Percentiles rank a stretch among this genome's conserved stretches.
Evolutionary conservation across 2,329 filamentous ascomycete species (phyloP).

Genomic region (Sporothrix curviconia): DNA sequence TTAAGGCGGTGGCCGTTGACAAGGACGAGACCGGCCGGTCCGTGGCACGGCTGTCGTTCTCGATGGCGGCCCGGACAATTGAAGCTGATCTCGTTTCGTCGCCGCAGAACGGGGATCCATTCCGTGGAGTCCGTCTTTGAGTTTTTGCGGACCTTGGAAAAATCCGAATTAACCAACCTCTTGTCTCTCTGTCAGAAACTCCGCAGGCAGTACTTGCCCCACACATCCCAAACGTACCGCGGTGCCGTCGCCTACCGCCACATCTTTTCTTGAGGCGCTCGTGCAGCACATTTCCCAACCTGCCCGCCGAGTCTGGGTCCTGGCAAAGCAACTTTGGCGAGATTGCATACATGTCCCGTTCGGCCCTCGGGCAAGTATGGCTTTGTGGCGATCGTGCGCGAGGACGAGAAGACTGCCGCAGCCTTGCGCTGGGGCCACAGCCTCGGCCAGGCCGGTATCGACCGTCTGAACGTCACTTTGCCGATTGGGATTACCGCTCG

Average conservation of each 20-base stretch:
- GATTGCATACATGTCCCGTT: conserved; percentile 6
- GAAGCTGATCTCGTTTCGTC: conserved; percentile 7
- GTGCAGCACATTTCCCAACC: neutral
- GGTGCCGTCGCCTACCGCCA: conserved; percentile 11
- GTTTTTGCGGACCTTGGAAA: no score
- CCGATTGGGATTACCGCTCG: conserved; percentile 1
- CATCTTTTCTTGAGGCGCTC: neutral
- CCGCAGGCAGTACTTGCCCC: conserved; percentile 4
- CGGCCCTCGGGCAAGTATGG: conserved; percentile 6
- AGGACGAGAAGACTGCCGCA: neutral
- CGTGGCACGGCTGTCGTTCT: neutral
- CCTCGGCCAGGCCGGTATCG: neutral
- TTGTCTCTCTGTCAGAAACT: conserved; percentile 1
- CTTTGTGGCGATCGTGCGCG: conserved; percentile 3
- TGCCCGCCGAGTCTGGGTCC: conserved; percentile 5
- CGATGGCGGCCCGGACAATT: neutral
- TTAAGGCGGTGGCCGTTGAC: neutral
- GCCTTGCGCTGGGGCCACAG: conserved; percentile 4
- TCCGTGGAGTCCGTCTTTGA: no score
- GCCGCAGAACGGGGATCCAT: conserved; percentile 7
- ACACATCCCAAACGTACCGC: neutral
- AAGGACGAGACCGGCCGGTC: neutral
- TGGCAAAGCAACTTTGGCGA: conserved; percentile 10
- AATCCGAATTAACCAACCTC: neutral
- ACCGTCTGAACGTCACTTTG: neutral